phyloP scores from a whole-genome alignment of 1,284 basidiomycete genomes.

The Trichosporon coremiiforme region DNA sequence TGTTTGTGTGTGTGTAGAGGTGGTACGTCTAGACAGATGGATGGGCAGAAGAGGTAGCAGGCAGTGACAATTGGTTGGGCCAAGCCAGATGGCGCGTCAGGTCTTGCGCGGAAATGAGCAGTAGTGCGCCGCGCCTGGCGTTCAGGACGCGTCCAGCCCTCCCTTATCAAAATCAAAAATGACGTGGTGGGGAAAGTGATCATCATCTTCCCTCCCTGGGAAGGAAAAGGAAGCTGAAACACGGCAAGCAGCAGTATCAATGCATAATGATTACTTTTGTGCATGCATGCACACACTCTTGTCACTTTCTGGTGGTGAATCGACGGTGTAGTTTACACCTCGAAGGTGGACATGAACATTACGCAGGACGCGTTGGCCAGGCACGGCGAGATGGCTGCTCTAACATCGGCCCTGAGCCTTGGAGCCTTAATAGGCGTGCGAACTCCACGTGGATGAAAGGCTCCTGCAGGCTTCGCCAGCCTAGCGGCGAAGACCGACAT shows the following conservation, averaged over 20 bases:
- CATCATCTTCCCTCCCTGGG: background rate
- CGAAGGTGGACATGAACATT: constrained; percentile 3
- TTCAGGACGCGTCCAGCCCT: constrained; percentile 17
- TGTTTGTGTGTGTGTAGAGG: background rate
- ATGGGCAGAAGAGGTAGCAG: constrained; percentile 1
- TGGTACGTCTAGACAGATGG: background rate
- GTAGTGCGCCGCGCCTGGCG: constrained; percentile 5
- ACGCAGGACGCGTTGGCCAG: constrained; percentile 7
- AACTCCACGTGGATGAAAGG: background rate
- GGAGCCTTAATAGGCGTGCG: background rate
- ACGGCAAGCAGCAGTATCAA: background rate
- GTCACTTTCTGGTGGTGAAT: no score
- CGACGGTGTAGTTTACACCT: no score
- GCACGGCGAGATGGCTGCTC: constrained; percentile 15
- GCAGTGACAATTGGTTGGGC: background rate
- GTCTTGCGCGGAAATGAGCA: background rate
- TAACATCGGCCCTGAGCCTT: background rate
- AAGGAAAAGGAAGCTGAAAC: background rate
- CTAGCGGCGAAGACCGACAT: background rate
- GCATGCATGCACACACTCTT: no score
- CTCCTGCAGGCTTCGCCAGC: background rate
- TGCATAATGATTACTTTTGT: no score
- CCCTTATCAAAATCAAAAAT: constrained; percentile 22
- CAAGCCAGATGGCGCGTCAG: background rate
- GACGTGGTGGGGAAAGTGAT: background rate